Percentiles rank a stretch among this genome's conserved stretches.
Evolutionary conservation across 306 rosid genomes (phyloP).

Genomic region (Dalbergia cochinchinensis): DNA sequence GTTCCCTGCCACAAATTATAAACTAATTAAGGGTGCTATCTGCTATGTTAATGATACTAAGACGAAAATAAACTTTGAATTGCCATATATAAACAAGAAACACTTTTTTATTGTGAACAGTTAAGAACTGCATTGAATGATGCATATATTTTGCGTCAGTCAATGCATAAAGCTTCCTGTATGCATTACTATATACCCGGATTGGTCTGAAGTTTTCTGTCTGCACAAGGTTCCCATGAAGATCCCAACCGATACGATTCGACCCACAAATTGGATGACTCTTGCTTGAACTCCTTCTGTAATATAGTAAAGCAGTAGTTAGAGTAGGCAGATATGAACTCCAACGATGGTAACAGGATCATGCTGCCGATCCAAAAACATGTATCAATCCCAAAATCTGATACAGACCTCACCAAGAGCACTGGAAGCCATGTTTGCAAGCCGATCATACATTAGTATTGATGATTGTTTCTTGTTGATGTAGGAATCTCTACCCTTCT

Average conservation of each 20-base stretch:
- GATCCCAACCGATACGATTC: constrained; percentile 68
- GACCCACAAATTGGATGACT: constrained; percentile 69
- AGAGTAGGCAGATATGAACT: constrained; percentile 24
- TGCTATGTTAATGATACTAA: background rate
- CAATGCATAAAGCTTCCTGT: constrained; percentile 46
- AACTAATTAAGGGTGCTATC: constrained; percentile 2
- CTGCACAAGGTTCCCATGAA: constrained; percentile 87
- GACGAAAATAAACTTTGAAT: background rate
- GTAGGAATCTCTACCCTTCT: constrained; percentile 53
- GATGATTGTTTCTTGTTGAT: constrained; percentile 52
- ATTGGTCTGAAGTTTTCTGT: constrained; percentile 54
- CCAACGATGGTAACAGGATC: constrained; percentile 3
- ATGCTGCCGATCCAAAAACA: constrained; percentile 19
- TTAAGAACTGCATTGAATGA: background rate
- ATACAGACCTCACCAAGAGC: constrained; percentile 75
- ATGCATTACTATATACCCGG: constrained; percentile 70
- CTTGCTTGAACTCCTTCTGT: constrained; percentile 77
- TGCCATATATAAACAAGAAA: background rate
- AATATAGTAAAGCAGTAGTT: constrained; percentile 30
- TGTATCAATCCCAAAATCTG: constrained; percentile 30
- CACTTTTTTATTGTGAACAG: background rate
- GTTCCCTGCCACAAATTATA: constrained; percentile 63
- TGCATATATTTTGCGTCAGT: background rate
- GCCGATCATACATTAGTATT: constrained; percentile 77
- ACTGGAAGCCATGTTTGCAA: constrained; percentile 75